Base-by-base conservation (phyloP, 2,329 filamentous ascomycete genomes). In the Lasiodiplodia sp. region DNA sequence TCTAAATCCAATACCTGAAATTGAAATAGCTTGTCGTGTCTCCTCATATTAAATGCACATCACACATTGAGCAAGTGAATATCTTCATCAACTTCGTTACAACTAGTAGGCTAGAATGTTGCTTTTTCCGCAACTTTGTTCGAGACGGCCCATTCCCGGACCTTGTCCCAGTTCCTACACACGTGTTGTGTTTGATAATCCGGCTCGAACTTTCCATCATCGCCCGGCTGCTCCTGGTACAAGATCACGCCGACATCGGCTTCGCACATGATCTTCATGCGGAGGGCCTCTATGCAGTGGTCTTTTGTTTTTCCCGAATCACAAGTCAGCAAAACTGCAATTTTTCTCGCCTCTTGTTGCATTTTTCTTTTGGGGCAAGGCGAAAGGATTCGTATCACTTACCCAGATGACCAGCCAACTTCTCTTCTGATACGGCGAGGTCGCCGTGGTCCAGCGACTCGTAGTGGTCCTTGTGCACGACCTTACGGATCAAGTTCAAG, bases 191-290 rank as follows among this genome's bases (percentile, higher is more conserved):
- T 72, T 53, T 78, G 73, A 40, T 79, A 78, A 51, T 79, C 75
- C 0, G 77, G 76, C 71, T 71, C 71, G 40, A 71, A 65, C 51
- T 71, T 70, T 16, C 71, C 71, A 60, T 73, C 70, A 18, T 70
- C 66, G 18, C 34, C 56, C 12, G 75, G 72, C 1, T 73, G 75
- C 40, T 76, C 70, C 49, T 69, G 71, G 5, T 73, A 75, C 2
- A 70, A 68, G 7, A 70, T 53, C 1, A 79, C 78, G 47, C 76
- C 78, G 2, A 79, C 71, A 60, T 79, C 78, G 8, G 74, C 70
- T 7, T 73, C 66, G 58, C 78, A 79, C 77, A 78, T 79, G 47
- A 79, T 69, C 63, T 77, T 79, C 70, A 77, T 75, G n/a, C 78
- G 72, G 4, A 79, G 72, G 4, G 76, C 75, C 69, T 79, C 78